Conservation (phyloP, 2,329 filamentous ascomycete genomes). For the Ophiostoma angusticollis region DNA sequence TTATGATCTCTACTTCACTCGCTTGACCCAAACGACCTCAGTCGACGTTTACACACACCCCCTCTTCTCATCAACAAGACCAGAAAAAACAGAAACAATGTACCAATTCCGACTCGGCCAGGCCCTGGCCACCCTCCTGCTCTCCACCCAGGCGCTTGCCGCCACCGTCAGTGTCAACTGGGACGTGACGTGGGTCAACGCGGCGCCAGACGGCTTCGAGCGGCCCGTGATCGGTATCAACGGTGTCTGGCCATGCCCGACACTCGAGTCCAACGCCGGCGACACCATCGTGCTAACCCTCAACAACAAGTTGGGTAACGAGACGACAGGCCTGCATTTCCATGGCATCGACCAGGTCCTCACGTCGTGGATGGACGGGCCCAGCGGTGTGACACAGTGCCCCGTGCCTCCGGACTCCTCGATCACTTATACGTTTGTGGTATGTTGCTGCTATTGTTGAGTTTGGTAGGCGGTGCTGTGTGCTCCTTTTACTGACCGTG, state of each 20-base stretch:
- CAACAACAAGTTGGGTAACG: conserved; percentile 37
- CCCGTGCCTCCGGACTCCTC: conserved; percentile 36
- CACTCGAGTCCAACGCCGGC: conserved; percentile 36
- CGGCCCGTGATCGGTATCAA: conserved; percentile 41
- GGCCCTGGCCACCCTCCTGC: conserved; percentile 8
- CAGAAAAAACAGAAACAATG: too few species aligned
- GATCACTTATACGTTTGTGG: conserved; percentile 40
- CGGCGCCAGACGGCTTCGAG: conserved; percentile 24
- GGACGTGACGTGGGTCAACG: conserved; percentile 28
- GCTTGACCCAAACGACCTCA: too few species aligned
- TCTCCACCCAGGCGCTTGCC: conserved; percentile 17
- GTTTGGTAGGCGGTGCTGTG: not conserved
- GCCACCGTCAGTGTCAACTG: conserved; percentile 25
- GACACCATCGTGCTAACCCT: conserved; percentile 38
- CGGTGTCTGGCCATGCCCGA: conserved; percentile 46
- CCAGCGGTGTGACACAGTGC: conserved; percentile 40
- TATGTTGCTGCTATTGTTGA: conserved; percentile 16
- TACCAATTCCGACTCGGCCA: not conserved
- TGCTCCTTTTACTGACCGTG: not conserved
- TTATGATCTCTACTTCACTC: not conserved
- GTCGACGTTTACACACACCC: too few species aligned
- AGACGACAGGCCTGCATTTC: conserved; percentile 41
- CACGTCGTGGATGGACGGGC: conserved; percentile 46
- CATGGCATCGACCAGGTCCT: conserved; percentile 45
- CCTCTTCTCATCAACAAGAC: not conserved